These are phyloP conservation scores for Globisporangium apiculatum DNA, from an alignment of 352 stramenopile genomes.

Conservation along the genomic window DNA sequence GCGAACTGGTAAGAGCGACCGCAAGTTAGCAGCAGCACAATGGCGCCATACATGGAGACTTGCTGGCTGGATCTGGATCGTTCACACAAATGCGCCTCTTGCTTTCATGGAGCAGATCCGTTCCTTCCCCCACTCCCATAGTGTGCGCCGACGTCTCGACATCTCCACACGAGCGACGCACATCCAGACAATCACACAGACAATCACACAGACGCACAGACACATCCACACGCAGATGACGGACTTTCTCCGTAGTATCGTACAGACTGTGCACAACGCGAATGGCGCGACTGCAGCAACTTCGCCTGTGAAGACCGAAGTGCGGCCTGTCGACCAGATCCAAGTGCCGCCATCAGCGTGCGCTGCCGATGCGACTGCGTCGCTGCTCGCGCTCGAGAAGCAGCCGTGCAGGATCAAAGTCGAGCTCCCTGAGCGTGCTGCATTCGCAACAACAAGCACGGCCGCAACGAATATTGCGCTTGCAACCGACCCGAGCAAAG, in stretches of 20 bases:
- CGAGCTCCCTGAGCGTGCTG: conserved; percentile 19
- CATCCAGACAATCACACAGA: neutral
- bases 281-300: conserved; percentile 1
- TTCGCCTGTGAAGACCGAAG: conserved; percentile 24
- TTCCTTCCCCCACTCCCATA: too few species aligned
- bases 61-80: too few species aligned
- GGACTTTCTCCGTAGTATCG: conserved; percentile 73
- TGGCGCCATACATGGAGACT: too few species aligned
- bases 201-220: conserved; percentile 8
- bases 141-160: too few species aligned
- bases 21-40: too few species aligned
- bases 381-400: conserved; percentile 21
- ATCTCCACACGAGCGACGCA: too few species aligned
- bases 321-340: conserved; percentile 54
- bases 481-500: conserved; percentile 31
- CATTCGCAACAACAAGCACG: neutral
- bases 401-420: conserved; percentile 52
- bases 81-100: too few species aligned
- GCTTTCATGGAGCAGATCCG: too few species aligned
- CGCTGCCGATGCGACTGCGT: conserved; percentile 12
- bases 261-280: conserved; percentile 39
- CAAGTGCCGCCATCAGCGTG: conserved; percentile 29
- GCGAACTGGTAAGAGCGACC: too few species aligned
- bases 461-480: neutral
- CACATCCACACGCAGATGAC: conserved; percentile 35